Evolutionary conservation across 202 grass and related monocot genomes (phyloP).

Genomic region (Panicum virgatum): DNA sequence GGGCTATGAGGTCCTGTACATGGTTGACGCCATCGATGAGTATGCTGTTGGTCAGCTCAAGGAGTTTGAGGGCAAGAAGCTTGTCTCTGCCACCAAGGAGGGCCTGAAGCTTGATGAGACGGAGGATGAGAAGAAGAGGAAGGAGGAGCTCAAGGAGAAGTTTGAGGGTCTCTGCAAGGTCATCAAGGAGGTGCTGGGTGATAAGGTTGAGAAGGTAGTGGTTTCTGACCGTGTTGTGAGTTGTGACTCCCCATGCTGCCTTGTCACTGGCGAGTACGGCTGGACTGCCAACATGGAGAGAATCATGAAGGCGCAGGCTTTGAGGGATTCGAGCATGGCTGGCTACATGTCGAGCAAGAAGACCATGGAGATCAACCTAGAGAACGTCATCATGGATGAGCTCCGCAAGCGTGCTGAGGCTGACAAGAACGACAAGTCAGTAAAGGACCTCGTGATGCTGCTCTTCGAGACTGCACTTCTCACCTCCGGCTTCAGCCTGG

Average conservation of each 20-base stretch:
- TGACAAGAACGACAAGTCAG: constrained; percentile 82
- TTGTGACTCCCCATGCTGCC: constrained; percentile 82
- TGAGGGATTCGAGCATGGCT: constrained; percentile 74
- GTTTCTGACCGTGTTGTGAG: constrained; percentile 77
- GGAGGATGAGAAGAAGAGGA: constrained; percentile 83
- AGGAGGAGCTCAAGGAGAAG: too few relatives aligned
- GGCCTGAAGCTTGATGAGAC: constrained; percentile 90
- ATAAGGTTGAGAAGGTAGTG: constrained; percentile 80
- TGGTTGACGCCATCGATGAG: constrained; percentile 96
- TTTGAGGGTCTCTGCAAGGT: constrained; percentile 85
- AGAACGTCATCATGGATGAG: constrained; percentile 83
- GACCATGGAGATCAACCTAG: constrained; percentile 90
- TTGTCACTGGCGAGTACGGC: constrained; percentile 80
- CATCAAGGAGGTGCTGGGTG: constrained; percentile 77
- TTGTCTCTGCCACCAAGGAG: constrained; percentile 95
- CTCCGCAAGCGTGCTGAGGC: constrained; percentile 68
- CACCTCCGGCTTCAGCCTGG: constrained; percentile 82
- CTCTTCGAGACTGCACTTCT: constrained; percentile 82
- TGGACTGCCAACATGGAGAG: constrained; percentile 90
- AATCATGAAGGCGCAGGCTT: constrained; percentile 86
- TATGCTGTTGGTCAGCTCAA: constrained; percentile 90
- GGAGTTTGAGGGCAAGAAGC: constrained; percentile 98
- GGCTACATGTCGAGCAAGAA: constrained; percentile 89
- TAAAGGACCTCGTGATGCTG: constrained; percentile 76
- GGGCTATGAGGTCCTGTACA: constrained; percentile 83